A percentile compares a stretch with the other conserved stretches of the same genome.
These are phyloP conservation scores for Camellia lanceoleosa DNA, from an alignment of 148 eudicot species.

Conservation along the genomic window DNA sequence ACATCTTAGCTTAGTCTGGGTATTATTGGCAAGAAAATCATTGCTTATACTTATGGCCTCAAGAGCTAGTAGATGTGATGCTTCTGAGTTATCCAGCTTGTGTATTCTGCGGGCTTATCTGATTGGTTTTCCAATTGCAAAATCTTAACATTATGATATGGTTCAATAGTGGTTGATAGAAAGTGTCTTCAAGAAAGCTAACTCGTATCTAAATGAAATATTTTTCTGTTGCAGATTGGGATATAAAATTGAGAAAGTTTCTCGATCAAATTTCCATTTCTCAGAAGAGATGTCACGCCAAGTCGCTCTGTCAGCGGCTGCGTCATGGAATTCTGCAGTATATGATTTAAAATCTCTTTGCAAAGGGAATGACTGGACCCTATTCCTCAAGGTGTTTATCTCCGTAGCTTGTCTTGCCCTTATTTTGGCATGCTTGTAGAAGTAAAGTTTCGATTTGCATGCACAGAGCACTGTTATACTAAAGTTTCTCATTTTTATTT, in stretches of 20 bases:
- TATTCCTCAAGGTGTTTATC: constrained; percentile 62
- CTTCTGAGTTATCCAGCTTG: not conserved
- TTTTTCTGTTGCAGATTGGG: constrained; percentile 57
- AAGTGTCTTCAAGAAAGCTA: constrained; percentile 2
- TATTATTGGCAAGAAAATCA: not conserved
- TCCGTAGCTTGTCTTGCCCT: not conserved
- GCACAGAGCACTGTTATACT: not conserved
- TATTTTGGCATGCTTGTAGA: constrained; percentile 1
- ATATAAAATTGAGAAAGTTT: constrained; percentile 70
- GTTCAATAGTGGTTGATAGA: not conserved
- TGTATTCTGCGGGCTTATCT: not conserved
- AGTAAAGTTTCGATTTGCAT: not conserved
- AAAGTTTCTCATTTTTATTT: not conserved
- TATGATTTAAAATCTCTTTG: constrained; percentile 62
- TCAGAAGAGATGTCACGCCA: constrained; percentile 61
- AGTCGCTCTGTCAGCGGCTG: constrained; percentile 52
- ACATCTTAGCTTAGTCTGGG: not conserved
- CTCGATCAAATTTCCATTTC: constrained; percentile 58
- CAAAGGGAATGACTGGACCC: constrained; percentile 62
- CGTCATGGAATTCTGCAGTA: constrained; percentile 59
- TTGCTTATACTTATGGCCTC: not conserved
- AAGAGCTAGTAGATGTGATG: not conserved
- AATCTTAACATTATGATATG: not conserved
- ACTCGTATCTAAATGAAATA: not conserved
- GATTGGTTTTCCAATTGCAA: not conserved